Conservation (phyloP, 129 eudicot species). For the Kitagawia praeruptora region DNA sequence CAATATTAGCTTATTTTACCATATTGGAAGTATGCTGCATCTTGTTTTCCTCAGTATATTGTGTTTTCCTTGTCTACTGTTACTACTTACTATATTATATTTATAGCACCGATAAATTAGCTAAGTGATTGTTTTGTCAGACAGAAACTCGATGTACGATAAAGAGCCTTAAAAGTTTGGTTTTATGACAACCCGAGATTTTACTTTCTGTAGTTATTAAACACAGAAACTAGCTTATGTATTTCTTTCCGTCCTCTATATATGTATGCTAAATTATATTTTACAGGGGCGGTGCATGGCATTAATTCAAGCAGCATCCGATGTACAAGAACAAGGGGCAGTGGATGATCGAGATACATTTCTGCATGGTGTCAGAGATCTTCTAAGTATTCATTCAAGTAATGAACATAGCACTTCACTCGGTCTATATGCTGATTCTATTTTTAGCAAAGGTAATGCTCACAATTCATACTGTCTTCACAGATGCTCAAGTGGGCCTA, state of each 20-base stretch:
- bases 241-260: not conserved
- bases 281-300: slow-evolving; percentile 70
- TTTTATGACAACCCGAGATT: not conserved
- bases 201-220: not conserved
- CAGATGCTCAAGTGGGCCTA: slow-evolving; percentile 80
- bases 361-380: slow-evolving; percentile 96
- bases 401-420: slow-evolving; percentile 17
- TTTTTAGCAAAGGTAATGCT: not conserved
- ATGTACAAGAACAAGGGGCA: slow-evolving; percentile 97
- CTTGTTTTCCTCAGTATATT: not conserved
- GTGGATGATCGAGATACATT: slow-evolving; percentile 96
- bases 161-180: not conserved
- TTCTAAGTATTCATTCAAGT: slow-evolving; percentile 95
- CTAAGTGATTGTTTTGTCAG: not conserved
- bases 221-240: not conserved
- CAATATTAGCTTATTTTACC: not conserved
- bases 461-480: not conserved
- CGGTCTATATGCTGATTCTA: not conserved
- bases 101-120: not conserved
- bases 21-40: not conserved
- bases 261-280: slow-evolving; percentile 2
- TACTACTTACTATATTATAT: not conserved
- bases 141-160: not conserved
- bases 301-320: slow-evolving; percentile 84
- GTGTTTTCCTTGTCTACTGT: not conserved